Evolutionary conservation across 2,329 filamentous ascomycete genomes (phyloP).

Genomic region (Chrysosphaeria jannelii): DNA sequence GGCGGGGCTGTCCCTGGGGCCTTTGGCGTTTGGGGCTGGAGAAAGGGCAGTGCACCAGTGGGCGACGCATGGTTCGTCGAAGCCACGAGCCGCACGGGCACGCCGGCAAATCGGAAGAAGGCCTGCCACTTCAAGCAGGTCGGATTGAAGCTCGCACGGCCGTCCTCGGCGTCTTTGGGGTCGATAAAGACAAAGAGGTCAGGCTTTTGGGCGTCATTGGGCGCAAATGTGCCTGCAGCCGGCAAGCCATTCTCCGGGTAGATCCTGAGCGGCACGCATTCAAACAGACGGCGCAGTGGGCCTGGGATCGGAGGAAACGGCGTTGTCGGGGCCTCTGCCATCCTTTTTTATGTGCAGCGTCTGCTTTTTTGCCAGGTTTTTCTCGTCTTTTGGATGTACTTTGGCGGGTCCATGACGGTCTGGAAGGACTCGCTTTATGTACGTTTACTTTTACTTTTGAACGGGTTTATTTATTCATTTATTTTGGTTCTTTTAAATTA

Average conservation of each 20-base stretch:
- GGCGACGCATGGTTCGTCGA: constrained; percentile 89
- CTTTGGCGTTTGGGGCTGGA: constrained; percentile 26
- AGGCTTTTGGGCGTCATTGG: constrained; percentile 8
- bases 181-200: constrained; percentile 53
- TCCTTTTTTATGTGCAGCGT: too few species aligned
- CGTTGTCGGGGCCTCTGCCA: too few species aligned
- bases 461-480: too few species aligned
- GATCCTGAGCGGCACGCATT: constrained; percentile 47
- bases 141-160: constrained; percentile 61
- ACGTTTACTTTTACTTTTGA: too few species aligned
- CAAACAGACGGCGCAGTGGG: constrained; percentile 58
- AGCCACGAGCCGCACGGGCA: constrained; percentile 33
- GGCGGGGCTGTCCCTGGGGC: constrained; percentile 2
- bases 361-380: too few species aligned
- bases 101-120: constrained; percentile 46
- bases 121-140: constrained; percentile 93
- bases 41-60: constrained; percentile 61
- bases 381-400: too few species aligned
- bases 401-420: too few species aligned
- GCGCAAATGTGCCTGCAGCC: constrained; percentile 9
- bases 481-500: too few species aligned
- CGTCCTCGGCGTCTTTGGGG: constrained; percentile 24
- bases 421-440: too few species aligned
- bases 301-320: constrained; percentile 27
- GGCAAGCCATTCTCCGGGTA: constrained; percentile 53